These are phyloP conservation scores for Trichosporon inkin DNA, from an alignment of 1,284 basidiomycete species.

Conservation along the genomic window DNA sequence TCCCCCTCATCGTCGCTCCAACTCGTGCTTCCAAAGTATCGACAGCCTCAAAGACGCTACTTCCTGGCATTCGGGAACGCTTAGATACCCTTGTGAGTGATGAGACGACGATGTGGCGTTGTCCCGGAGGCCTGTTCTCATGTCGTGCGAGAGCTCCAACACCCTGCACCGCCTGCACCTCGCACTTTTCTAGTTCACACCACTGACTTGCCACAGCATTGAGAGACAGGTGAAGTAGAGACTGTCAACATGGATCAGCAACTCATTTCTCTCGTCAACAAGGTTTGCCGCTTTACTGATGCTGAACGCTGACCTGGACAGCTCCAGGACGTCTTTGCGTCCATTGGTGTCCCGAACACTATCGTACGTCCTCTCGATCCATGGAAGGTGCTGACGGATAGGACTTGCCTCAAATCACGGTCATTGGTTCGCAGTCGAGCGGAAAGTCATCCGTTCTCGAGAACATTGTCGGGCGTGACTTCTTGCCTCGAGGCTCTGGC, in stretches of 20 bases:
- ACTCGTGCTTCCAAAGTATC: background rate
- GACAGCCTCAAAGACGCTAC: background rate
- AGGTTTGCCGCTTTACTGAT: conserved; percentile 28
- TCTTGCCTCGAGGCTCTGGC: conserved; percentile 68
- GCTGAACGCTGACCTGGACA: conserved; percentile 24
- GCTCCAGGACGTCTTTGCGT: conserved; percentile 57
- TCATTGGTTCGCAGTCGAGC: conserved; percentile 56
- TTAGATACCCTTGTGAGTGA: conserved; percentile 2
- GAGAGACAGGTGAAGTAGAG: conserved; percentile 2
- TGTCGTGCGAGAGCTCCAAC: background rate
- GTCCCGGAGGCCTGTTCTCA: background rate
- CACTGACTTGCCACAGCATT: background rate
- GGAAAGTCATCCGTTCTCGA: conserved; percentile 56
- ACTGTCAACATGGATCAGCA: conserved; percentile 48
- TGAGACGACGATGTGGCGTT: background rate
- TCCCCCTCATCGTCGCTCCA: background rate
- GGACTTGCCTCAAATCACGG: conserved; percentile 58
- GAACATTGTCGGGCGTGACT: conserved; percentile 96
- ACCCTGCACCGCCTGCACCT: background rate
- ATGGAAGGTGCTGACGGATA: conserved; percentile 18
- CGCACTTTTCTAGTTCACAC: background rate
- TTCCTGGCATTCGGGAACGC: background rate
- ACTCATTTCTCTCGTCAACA: conserved; percentile 52
- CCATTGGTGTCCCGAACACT: conserved; percentile 52
- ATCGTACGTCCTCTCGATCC: conserved; percentile 36